phyloP scores from a whole-genome alignment of 352 stramenopile species.

The Globisporangium recalcitrans region DNA sequence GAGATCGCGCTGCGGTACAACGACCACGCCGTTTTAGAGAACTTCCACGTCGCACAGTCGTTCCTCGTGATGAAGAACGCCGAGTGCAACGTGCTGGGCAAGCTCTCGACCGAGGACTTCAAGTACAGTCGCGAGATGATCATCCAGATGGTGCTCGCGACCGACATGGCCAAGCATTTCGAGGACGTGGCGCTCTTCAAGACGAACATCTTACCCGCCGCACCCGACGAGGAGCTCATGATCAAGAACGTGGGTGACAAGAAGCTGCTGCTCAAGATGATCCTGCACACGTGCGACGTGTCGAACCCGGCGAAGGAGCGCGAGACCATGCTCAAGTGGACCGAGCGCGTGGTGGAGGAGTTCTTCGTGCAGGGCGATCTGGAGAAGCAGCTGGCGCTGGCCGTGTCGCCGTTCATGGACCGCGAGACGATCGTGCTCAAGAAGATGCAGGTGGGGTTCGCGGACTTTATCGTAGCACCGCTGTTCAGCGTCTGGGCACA shows the following conservation, averaged over 20 bases:
- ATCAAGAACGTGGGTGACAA: slow-evolving; percentile 86
- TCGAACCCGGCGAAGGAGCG: slow-evolving; percentile 91
- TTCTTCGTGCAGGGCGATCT: slow-evolving; percentile 95
- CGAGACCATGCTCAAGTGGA: slow-evolving; percentile 89
- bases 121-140: slow-evolving; percentile 87
- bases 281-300: slow-evolving; percentile 91
- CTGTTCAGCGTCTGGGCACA: slow-evolving; percentile 85
- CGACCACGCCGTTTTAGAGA: slow-evolving; percentile 85
- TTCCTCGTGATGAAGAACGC: slow-evolving; percentile 89
- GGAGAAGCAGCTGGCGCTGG: slow-evolving; percentile 87
- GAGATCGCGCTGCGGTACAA: slow-evolving; percentile 88
- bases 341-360: slow-evolving; percentile 91
- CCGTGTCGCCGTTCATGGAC: slow-evolving; percentile 93
- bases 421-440: slow-evolving; percentile 87
- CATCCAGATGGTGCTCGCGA: slow-evolving; percentile 88
- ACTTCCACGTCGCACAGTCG: slow-evolving; percentile 85
- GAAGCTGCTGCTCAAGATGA: slow-evolving; percentile 87
- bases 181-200: slow-evolving; percentile 87
- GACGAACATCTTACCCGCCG: slow-evolving; percentile 64
- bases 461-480: slow-evolving; percentile 91
- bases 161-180: slow-evolving; percentile 89
- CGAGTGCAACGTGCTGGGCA: slow-evolving; percentile 78
- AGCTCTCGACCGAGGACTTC: slow-evolving; percentile 70
- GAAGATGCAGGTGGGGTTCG: slow-evolving; percentile 93
- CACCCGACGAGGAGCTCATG: slow-evolving; percentile 52